Evolutionary conservation across 2,329 filamentous ascomycete genomes (phyloP), one percentile per base, ranked within the genome.

Genomic region (Plenodomus lindquistii): DNA sequence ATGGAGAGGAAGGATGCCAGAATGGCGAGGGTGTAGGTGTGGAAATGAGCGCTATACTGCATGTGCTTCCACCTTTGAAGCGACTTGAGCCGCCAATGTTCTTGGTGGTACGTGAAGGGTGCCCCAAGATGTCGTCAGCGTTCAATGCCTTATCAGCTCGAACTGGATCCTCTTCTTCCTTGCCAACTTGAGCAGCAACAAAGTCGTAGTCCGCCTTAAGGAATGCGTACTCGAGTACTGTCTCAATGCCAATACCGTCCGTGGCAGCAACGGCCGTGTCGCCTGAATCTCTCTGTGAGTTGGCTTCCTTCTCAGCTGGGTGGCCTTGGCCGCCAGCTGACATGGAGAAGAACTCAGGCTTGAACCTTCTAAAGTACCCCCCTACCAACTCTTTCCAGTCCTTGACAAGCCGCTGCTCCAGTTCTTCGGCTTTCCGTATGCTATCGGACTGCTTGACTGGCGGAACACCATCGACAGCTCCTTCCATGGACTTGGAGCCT

Each of bases 201-300:
- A 99, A 99, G 73, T 97, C 93, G 42, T 97, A 84, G 70, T 99
- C 94, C 27, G 92, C 91, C 60, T 91, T 89, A 40, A 99, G 80
- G 65, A 99, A 99, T 18, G 93, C 91, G 73, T 97, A 97, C 50
- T 88, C 88, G 44, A 99, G 79, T 29, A 96, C 85, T 1, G 88
- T 84, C 66, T 93, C 88, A 52, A 92, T 82, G 13, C 84, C 85
- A 29, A 86, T 79, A 13, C 80, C 73, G 51, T 73, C 67, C 8
- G 42, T 57, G 1, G 61, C 54, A 3, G 69, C 63, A 4, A 67
- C 61, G 0, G 57, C 19, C 17, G 60, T 55, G 2, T 58, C 46
- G 4, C 60, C 55, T 10, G 65, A 52, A 40, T 62, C 52, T 3
- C 65, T 57, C 45, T 64, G 60, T 11, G 60, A 37, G 13, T 62